Conservation (phyloP, 129 eudicot genomes). For the Artemisia argyi region DNA sequence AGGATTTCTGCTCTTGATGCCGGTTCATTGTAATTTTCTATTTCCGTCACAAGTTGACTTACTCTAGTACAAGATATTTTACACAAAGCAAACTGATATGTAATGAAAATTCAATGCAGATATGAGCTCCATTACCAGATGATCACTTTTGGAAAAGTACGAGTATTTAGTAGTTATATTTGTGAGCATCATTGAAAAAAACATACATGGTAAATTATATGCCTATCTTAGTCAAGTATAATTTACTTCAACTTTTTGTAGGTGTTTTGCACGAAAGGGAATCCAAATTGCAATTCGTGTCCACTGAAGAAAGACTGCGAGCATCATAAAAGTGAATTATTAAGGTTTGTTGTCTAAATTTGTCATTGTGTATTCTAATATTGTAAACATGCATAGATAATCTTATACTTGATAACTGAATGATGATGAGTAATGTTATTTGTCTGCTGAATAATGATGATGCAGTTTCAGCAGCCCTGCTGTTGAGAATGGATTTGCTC, state of each 20-base stretch:
- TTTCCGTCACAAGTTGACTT: background rate
- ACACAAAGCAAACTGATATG: slow-evolving; percentile 4
- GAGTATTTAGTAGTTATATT: background rate
- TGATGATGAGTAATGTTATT: too few species aligned
- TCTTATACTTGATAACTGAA: too few species aligned
- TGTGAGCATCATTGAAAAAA: background rate
- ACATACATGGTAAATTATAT: too few species aligned
- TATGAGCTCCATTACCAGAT: slow-evolving; percentile 36
- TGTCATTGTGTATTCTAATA: background rate
- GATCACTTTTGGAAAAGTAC: slow-evolving; percentile 42
- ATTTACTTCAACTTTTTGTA: slow-evolving; percentile 1
- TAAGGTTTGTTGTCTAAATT: slow-evolving; percentile 25
- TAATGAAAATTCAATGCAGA: slow-evolving; percentile 15
- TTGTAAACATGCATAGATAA: too few species aligned
- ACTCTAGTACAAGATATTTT: background rate
- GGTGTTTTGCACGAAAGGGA: slow-evolving; percentile 39
- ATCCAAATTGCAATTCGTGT: slow-evolving; percentile 36
- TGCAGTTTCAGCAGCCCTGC: background rate
- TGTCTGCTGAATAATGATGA: too few species aligned
- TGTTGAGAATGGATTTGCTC: background rate
- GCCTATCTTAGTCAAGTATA: background rate
- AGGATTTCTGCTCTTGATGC: slow-evolving; percentile 29
- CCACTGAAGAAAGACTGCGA: slow-evolving; percentile 33
- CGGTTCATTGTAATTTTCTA: slow-evolving; percentile 26
- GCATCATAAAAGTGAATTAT: slow-evolving; percentile 19